Evolutionary conservation across 192 early-diverging fungal species (phyloP).

Genomic region (Endogone sp.): DNA sequence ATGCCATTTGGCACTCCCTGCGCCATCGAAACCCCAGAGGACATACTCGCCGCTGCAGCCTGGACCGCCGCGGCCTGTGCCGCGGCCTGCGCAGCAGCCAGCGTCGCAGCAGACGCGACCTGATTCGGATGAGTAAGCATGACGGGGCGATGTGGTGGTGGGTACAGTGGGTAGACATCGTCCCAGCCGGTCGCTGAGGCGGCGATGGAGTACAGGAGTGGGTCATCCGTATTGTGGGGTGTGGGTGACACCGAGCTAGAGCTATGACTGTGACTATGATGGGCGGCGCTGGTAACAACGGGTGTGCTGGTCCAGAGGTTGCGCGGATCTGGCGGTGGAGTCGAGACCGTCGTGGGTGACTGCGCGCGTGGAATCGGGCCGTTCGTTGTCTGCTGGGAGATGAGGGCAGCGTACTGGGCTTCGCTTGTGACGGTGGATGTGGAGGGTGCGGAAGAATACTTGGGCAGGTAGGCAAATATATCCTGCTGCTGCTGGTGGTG

Average conservation of each 20-base stretch:
- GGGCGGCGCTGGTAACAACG: neutral
- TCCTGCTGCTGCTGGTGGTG: neutral
- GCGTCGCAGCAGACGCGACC: neutral
- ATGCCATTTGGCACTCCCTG: neutral
- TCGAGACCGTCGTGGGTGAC: conserved; percentile 7
- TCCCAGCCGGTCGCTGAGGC: conserved; percentile 14
- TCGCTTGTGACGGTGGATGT: neutral
- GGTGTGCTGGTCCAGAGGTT: neutral
- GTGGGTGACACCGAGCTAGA: neutral
- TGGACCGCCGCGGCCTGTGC: too few relatives aligned
- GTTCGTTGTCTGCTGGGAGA: neutral
- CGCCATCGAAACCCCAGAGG: neutral
- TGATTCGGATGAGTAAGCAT: neutral
- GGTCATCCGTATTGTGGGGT: conserved; percentile 1
- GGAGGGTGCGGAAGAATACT: neutral
- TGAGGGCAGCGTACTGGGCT: neutral
- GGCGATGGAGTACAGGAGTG: conserved; percentile 9
- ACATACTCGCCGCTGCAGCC: neutral
- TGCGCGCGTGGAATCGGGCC: neutral
- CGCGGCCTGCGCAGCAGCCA: too few relatives aligned
- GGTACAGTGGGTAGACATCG: conserved; percentile 3
- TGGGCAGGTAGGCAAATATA: neutral
- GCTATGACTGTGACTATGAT: neutral
- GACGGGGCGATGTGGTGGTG: neutral
- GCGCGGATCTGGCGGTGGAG: conserved; percentile 15